Conservation (phyloP, 331 rosid species). For the Stylosanthes scabra region DNA sequence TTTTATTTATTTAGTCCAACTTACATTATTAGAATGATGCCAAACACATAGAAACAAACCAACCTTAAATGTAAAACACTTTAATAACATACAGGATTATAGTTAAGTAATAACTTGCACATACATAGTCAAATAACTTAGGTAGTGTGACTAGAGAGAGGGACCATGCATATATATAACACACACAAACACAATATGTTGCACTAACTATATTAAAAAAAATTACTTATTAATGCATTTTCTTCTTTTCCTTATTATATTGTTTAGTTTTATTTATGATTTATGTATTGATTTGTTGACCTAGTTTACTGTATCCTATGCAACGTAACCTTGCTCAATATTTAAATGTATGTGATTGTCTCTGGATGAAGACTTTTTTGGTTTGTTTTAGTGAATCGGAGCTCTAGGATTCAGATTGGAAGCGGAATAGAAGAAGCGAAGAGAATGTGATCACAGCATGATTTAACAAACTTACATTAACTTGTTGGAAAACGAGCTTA, state of each 20-base stretch:
- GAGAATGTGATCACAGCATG: constrained; percentile 44
- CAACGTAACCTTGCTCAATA: constrained; percentile 4
- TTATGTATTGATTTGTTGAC: not conserved
- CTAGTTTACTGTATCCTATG: constrained; percentile 21
- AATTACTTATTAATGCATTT: too few relatives aligned
- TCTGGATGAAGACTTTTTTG: not conserved
- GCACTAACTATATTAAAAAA: too few relatives aligned
- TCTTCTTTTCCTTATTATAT: too few relatives aligned
- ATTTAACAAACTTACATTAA: constrained; percentile 22
- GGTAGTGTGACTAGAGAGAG: not conserved
- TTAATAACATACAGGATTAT: too few relatives aligned
- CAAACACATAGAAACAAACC: too few relatives aligned
- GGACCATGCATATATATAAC: not conserved
- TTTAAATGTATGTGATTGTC: not conserved
- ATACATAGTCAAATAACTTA: not conserved
- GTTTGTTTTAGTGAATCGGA: constrained; percentile 35
- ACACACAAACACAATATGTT: too few relatives aligned
- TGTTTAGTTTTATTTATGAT: not conserved
- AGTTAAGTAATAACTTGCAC: too few relatives aligned
- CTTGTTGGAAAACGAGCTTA: not conserved
- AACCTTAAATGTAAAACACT: too few relatives aligned
- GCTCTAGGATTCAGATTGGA: constrained; percentile 34
- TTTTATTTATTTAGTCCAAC: too few relatives aligned
- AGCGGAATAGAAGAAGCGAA: constrained; percentile 59
- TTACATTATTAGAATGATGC: too few relatives aligned